Base-by-base conservation (phyloP, 495 filamentous ascomycete species). In the Xylaria grammica region DNA sequence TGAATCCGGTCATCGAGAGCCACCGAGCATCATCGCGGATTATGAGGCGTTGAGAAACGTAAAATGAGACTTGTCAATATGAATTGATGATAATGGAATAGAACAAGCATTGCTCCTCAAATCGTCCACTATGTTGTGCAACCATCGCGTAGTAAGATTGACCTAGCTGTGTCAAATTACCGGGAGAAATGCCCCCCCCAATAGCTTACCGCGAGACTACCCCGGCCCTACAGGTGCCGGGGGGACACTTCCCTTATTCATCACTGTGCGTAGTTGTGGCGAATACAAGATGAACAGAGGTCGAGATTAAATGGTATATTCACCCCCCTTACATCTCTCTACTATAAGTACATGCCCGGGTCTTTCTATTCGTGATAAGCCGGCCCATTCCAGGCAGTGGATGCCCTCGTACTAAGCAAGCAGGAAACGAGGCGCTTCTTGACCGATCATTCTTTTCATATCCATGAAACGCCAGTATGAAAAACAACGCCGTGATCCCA, bases 401-500 rank as follows among this genome's bases (percentile, higher is more conserved):
- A n/a, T n/a, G 17, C 17, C 24, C 59, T 40, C 17, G 11, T 48
- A 62, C 32, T 27, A 34, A 22, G 59, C 15, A 34, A 22, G 59
- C 15, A 44, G 19, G 46, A 52, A 42, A 30, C 15, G 45, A 42
- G n/a, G 34, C 24, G 24, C 34, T 42, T 62, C 60, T 53, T 30
- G 60, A 38, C 40, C 50, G 20, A 26, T 48, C 62, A 32, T 57
- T 64, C 62, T 71, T 73, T 71, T 71, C 57, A 65, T 66, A 67
- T 63, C 64, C 65, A 58, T 63, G 32, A 34, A 73, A 73, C 71
- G 68, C 71, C 69, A 63, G 53, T 46, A 52, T 26, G 51, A 51
- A 58, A 48, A 13, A 51, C 45, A 66, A 68, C 55, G 30, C 50
- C 26, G 51, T 34, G 9, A 44, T 32, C 17, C 50, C 51, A 34